phyloP scores from a whole-genome alignment of 2,329 filamentous ascomycete species.

The Monascus ruber region DNA sequence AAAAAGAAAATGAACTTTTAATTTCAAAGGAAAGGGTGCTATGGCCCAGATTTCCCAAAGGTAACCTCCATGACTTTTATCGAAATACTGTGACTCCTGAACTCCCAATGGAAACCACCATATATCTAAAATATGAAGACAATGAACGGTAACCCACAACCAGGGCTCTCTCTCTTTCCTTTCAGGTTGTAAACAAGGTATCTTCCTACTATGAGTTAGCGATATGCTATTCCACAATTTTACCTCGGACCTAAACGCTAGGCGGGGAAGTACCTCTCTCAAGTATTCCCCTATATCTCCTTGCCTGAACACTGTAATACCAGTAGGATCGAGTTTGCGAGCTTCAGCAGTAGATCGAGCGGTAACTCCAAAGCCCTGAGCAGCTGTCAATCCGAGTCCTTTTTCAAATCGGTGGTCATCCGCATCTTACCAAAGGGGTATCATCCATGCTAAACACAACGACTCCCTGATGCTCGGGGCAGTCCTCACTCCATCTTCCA shows the following conservation, averaged over 20 bases:
- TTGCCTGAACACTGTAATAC: slow-evolving; percentile 79
- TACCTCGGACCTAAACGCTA: background rate
- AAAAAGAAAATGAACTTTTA: too few relatives aligned
- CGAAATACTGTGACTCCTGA: slow-evolving; percentile 16
- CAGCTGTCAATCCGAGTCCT: slow-evolving; percentile 1
- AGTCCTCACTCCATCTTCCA: slow-evolving; percentile 79
- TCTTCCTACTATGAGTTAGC: slow-evolving; percentile 38
- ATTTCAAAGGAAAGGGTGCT: too few relatives aligned
- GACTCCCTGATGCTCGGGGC: slow-evolving; percentile 83
- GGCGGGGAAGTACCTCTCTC: slow-evolving; percentile 48
- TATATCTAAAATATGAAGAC: slow-evolving; percentile 14
- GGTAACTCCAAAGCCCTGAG: slow-evolving; percentile 77
- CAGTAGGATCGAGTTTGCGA: slow-evolving; percentile 76
- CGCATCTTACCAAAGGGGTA: slow-evolving; percentile 49
- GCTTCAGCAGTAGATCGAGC: slow-evolving; percentile 78
- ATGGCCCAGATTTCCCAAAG: too few relatives aligned
- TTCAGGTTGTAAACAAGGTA: slow-evolving; percentile 47
- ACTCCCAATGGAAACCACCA: slow-evolving; percentile 11
- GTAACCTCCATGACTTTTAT: background rate
- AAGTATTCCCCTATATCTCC: slow-evolving; percentile 92
- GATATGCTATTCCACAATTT: background rate
- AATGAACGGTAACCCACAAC: slow-evolving; percentile 11
- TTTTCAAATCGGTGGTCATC: background rate
- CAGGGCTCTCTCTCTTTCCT: slow-evolving; percentile 5
- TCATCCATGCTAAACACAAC: slow-evolving; percentile 89